Percentiles rank a stretch among this genome's conserved stretches.
These are phyloP conservation scores for Calocybe cyanea DNA, from an alignment of 768 basidiomycete genomes.

Conservation along the genomic window DNA sequence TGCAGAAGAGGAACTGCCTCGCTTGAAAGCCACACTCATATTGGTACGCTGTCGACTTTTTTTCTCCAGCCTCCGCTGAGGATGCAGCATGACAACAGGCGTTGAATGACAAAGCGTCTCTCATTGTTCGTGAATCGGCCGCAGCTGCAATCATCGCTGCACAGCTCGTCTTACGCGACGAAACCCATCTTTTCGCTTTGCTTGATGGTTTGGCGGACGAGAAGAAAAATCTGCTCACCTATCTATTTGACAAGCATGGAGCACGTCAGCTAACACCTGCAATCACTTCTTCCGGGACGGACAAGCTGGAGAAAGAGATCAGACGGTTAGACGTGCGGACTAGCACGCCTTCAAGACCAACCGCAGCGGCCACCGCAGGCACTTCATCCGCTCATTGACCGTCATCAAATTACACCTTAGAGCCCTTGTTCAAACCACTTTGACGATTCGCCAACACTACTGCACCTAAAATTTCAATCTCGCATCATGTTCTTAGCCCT, in stretches of 20 bases:
- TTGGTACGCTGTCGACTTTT: constrained; percentile 41
- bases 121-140: constrained; percentile 82
- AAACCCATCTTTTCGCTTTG: constrained; percentile 76
- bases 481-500: too few relatives aligned
- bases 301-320: constrained; percentile 78
- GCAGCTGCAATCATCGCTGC: constrained; percentile 81
- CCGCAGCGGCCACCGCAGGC: not conserved
- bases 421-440: not conserved
- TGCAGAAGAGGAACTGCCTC: constrained; percentile 83
- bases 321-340: constrained; percentile 74
- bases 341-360: constrained; percentile 58
- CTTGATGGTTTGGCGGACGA: constrained; percentile 83
- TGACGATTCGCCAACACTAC: not conserved
- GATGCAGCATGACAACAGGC: constrained; percentile 38
- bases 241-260: constrained; percentile 85
- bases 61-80: not conserved
- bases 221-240: constrained; percentile 87
- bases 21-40: constrained; percentile 67
- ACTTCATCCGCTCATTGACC: not conserved
- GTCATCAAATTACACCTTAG: not conserved
- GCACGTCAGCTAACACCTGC: constrained; percentile 47
- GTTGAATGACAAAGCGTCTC: constrained; percentile 64
- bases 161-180: constrained; percentile 78
- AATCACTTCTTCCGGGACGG: constrained; percentile 47
- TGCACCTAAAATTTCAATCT: too few relatives aligned